phyloP scores from a whole-genome alignment of 208 protist genomes.

The Hexamita inflata region DNA sequence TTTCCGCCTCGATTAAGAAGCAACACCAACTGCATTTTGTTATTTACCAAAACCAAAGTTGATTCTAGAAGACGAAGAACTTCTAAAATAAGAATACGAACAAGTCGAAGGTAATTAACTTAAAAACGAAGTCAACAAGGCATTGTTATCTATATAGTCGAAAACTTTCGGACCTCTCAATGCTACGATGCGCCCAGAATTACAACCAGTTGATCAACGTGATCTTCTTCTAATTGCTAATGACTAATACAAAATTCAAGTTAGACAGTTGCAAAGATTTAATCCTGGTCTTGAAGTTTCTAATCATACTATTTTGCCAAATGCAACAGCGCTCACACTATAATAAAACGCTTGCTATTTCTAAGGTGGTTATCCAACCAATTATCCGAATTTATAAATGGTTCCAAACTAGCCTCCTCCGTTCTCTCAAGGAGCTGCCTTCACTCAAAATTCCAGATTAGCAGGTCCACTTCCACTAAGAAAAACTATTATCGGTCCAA shows the following conservation, averaged over 20 bases:
- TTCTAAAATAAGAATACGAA: background rate
- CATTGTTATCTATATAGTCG: constrained; percentile 3
- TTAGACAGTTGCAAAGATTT: background rate
- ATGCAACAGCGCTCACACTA: no score
- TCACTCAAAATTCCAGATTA: constrained; percentile 8
- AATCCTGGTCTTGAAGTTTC: background rate
- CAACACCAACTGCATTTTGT: constrained; percentile 21
- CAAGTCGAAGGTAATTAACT: background rate
- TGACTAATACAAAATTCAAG: background rate
- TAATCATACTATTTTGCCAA: constrained; percentile 9
- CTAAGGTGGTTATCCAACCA: no score
- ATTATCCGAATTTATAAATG: no score
- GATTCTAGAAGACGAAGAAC: background rate
- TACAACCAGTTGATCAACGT: constrained; percentile 26
- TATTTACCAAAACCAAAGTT: constrained; percentile 7
- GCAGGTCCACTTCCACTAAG: constrained; percentile 16
- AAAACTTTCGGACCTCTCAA: background rate
- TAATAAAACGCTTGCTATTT: no score
- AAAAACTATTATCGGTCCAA: background rate
- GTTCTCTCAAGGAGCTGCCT: background rate
- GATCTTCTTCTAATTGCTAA: constrained; percentile 14
- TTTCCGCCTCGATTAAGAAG: background rate
- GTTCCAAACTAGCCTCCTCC: no score
- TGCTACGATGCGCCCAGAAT: constrained; percentile 1
- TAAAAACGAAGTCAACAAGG: background rate